A percentile compares a stretch with the other conserved stretches of the same genome.
Evolutionary conservation across 805 yeast genomes (phyloP).

Genomic region (Teunomyces stri): DNA sequence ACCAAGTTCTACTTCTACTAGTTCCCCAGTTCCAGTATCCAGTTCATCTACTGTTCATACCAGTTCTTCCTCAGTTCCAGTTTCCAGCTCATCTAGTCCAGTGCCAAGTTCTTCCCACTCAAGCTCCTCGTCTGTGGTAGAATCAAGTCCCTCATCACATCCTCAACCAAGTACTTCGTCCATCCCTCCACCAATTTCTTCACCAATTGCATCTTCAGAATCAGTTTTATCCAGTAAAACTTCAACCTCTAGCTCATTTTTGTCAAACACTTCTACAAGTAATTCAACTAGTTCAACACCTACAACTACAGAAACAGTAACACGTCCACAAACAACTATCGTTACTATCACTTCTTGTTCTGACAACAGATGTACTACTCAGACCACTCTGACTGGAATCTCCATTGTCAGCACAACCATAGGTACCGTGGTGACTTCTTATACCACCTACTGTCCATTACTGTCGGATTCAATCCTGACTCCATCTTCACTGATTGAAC

Average conservation of each 20-base stretch:
- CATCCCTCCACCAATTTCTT: background rate
- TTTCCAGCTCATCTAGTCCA: too few species aligned
- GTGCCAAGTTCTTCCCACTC: too few species aligned
- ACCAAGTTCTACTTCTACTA: too few species aligned
- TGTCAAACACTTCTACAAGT: background rate
- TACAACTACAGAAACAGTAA: background rate
- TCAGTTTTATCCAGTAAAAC: background rate
- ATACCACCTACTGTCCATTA: conserved; percentile 19
- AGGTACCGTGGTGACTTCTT: conserved; percentile 7
- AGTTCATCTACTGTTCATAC: too few species aligned
- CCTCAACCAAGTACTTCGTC: background rate
- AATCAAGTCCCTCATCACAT: background rate
- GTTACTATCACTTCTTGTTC: conserved; percentile 9
- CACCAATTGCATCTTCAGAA: background rate
- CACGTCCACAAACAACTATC: conserved; percentile 2
- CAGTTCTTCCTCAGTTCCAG: too few species aligned
- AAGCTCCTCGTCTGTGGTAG: background rate
- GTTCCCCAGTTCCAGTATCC: too few species aligned
- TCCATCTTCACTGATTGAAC: background rate
- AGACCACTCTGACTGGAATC: conserved; percentile 6
- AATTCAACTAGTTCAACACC: background rate
- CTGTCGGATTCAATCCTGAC: conserved; percentile 1
- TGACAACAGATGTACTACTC: conserved; percentile 1
- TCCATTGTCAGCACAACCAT: conserved; percentile 11
- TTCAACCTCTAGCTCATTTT: background rate